These are phyloP conservation scores for Nakazawaea populi DNA, from an alignment of 805 yeast species.

Conservation along the genomic window DNA sequence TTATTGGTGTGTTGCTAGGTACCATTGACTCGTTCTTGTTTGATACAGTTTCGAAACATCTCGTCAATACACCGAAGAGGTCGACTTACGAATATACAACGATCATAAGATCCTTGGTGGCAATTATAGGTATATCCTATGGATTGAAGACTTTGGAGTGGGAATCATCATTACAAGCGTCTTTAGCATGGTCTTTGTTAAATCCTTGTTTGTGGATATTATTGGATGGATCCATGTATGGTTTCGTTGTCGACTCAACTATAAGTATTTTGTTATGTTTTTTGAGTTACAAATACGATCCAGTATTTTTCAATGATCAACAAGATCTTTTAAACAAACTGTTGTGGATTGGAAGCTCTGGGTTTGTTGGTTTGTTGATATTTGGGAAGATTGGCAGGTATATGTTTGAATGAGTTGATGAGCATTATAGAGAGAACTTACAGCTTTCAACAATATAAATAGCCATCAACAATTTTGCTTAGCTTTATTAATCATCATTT, in stretches of 20 bases:
- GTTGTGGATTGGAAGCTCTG: slow-evolving; percentile 56
- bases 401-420: slow-evolving; percentile 24
- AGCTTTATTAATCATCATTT: too few relatives aligned
- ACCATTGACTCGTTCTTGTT: slow-evolving; percentile 37
- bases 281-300: slow-evolving; percentile 5
- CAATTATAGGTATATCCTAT: slow-evolving; percentile 65
- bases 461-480: background rate
- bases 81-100: slow-evolving; percentile 9
- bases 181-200: slow-evolving; percentile 54
- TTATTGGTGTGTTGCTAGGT: slow-evolving; percentile 60
- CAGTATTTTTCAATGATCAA: slow-evolving; percentile 6
- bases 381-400: slow-evolving; percentile 68
- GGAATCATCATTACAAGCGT: slow-evolving; percentile 60
- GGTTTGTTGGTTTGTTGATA: slow-evolving; percentile 57
- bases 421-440: background rate
- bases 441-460: background rate
- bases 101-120: slow-evolving; percentile 40
- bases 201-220: slow-evolving; percentile 64
- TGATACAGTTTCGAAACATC: background rate
- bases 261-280: slow-evolving; percentile 19
- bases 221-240: slow-evolving; percentile 53
- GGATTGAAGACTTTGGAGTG: slow-evolving; percentile 68
- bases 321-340: slow-evolving; percentile 29
- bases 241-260: slow-evolving; percentile 35
- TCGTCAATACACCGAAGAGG: slow-evolving; percentile 4